Base-by-base conservation (phyloP, 257 asterid species). In the Galeopsis tetrahit region DNA sequence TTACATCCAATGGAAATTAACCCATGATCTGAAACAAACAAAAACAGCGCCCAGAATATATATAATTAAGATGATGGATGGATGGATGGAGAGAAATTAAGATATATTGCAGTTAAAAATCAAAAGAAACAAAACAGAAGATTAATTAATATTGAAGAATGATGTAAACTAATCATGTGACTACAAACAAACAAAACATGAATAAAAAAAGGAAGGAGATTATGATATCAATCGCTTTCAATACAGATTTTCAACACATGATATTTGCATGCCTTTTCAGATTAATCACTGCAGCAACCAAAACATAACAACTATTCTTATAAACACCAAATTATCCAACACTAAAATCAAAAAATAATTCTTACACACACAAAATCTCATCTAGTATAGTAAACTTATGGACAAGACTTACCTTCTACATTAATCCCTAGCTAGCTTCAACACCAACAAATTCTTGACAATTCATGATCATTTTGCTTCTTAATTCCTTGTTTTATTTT, bases 221-320 rank as follows among this genome's bases (percentile, higher is more conserved):
- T 60, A 40, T 75, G 74, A 72, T 75, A 76, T 72, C 89, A 69
- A 69, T 86, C 89, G 52, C 82, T 84, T 84, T 81, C 86, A 34
- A 3, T 36, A 10, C 68, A 60, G 78, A 81, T 84, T 64, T 76
- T 60, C 67, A 66, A 71, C 68, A 66, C 75, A 80, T 68, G 71
- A 74, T 39, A 10, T 70, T 70, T 70, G 56, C 28, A 21, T 21
- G 28, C 81, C 75, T 83, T 78, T 34, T 11, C 74, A 72, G 70
- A 67, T 43, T 62, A 48, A 76, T 61, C 81, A 67, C 77, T 80
- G 77, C 69, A 68, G 77, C 69, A 68, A 28, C 11, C 10, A 5
- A 65, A 36, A 59, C 66, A 10, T 7, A 38, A 38, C 28, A 75
- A 44, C 28, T 21, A 21, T 21, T 21, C 28, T 21, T 13, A 0